phyloP scores from a whole-genome alignment of 306 rosid species.

The Sicyos edulis region DNA sequence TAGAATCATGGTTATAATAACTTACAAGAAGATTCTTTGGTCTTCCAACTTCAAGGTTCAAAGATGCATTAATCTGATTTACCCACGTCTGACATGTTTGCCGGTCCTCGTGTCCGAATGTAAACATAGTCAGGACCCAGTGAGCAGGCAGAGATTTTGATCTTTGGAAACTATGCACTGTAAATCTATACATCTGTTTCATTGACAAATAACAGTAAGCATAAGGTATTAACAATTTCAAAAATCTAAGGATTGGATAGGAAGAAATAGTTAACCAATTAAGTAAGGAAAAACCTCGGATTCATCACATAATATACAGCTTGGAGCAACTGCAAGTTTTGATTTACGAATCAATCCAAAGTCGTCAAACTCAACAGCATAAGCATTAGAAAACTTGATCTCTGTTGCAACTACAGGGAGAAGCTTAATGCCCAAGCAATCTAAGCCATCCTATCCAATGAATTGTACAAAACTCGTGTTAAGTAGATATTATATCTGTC shows the following conservation, averaged over 20 bases:
- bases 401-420: slow-evolving; percentile 36
- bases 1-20: slow-evolving; percentile 19
- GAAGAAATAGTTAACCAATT: slow-evolving; percentile 14
- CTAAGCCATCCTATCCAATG: slow-evolving; percentile 52
- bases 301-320: slow-evolving; percentile 34
- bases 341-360: slow-evolving; percentile 42
- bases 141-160: slow-evolving; percentile 51
- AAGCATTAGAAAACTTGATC: slow-evolving; percentile 59
- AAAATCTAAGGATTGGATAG: slow-evolving; percentile 12
- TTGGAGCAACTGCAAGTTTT: slow-evolving; percentile 34
- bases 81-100: slow-evolving; percentile 73
- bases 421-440: slow-evolving; percentile 56
- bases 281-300: slow-evolving; percentile 45
- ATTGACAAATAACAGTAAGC: slow-evolving; percentile 10
- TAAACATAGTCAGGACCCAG: slow-evolving; percentile 48
- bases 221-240: slow-evolving; percentile 9
- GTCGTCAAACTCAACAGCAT: slow-evolving; percentile 51
- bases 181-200: slow-evolving; percentile 59
- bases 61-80: slow-evolving; percentile 42
- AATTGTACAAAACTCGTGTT: neutral
- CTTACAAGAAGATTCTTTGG: slow-evolving; percentile 84
- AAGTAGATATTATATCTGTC: neutral
- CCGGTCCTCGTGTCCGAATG: slow-evolving; percentile 56
- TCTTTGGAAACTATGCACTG: slow-evolving; percentile 56
- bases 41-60: slow-evolving; percentile 50